phyloP scores from a whole-genome alignment of 75 land plant genomes.

The Isoetes taiwanensis region DNA sequence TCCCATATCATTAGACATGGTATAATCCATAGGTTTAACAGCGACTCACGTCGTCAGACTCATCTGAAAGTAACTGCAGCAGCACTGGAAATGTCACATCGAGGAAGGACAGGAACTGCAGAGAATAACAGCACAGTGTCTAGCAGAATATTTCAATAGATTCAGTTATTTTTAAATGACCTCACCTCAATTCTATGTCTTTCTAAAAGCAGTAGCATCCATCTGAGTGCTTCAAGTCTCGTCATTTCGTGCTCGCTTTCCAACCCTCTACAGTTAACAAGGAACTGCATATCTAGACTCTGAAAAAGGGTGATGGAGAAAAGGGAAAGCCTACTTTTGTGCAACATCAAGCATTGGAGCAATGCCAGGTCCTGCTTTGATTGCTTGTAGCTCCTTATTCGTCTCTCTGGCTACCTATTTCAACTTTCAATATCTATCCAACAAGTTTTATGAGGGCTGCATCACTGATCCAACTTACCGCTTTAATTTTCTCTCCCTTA shows the following conservation, averaged over 20 bases:
- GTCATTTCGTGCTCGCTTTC: background rate
- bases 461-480: background rate
- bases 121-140: too few species aligned
- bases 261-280: background rate
- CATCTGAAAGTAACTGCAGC: slow-evolving; percentile 1
- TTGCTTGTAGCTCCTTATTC: background rate
- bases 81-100: background rate
- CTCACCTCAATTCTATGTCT: slow-evolving; percentile 4
- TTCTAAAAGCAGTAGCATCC: background rate
- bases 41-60: slow-evolving; percentile 1
- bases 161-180: background rate
- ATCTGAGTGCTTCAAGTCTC: background rate
- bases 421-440: too few species aligned
- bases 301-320: background rate
- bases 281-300: background rate
- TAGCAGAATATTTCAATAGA: background rate
- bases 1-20: background rate
- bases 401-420: slow-evolving; percentile 3
- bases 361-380: background rate
- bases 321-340: background rate
- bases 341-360: background rate
- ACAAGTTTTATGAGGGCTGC: too few species aligned
- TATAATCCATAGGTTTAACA: background rate
- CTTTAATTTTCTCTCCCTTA: slow-evolving; percentile 6
- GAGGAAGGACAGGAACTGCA: slow-evolving; percentile 1